Evolutionary conservation across 23 red algal species (phyloP).

Genomic region (Gracilaria gracilis): DNA sequence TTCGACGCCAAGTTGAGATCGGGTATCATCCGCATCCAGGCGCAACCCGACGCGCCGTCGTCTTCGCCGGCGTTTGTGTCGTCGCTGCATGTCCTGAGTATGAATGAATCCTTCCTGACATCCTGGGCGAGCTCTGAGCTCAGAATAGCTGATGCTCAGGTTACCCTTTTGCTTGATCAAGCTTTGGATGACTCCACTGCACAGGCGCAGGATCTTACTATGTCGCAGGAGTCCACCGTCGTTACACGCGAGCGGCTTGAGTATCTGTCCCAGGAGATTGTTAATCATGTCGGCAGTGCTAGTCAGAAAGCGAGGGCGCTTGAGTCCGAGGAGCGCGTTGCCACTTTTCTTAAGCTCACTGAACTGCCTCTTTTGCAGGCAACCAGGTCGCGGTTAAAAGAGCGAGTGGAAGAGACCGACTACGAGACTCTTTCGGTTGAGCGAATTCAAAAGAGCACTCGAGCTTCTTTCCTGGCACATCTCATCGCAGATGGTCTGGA

Average conservation of each 20-base stretch:
- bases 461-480: slow-evolving; percentile 63
- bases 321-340: slow-evolving; percentile 54
- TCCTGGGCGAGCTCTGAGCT: slow-evolving; percentile 71
- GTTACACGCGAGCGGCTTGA: slow-evolving; percentile 38
- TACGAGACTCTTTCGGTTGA: slow-evolving; percentile 35
- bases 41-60: not conserved
- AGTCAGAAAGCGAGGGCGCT: slow-evolving; percentile 63
- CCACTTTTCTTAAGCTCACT: slow-evolving; percentile 63
- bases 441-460: slow-evolving; percentile 23
- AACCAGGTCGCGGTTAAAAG: slow-evolving; percentile 37
- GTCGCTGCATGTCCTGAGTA: slow-evolving; percentile 59
- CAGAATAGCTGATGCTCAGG: slow-evolving; percentile 58
- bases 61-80: slow-evolving; percentile 41
- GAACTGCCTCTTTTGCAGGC: slow-evolving; percentile 64
- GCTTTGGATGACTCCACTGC: not conserved
- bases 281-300: slow-evolving; percentile 64
- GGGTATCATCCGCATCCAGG: slow-evolving; percentile 43
- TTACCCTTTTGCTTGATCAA: slow-evolving; percentile 17
- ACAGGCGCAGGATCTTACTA: not conserved
- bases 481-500: slow-evolving; percentile 56
- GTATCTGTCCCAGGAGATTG: slow-evolving; percentile 59
- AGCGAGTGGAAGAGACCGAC: slow-evolving; percentile 37
- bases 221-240: not conserved
- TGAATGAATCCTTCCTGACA: slow-evolving; percentile 70
- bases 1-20: slow-evolving; percentile 72